Evolutionary conservation across 2,329 filamentous ascomycete genomes (phyloP).

Genomic region (Coniochaeta ligniaria): DNA sequence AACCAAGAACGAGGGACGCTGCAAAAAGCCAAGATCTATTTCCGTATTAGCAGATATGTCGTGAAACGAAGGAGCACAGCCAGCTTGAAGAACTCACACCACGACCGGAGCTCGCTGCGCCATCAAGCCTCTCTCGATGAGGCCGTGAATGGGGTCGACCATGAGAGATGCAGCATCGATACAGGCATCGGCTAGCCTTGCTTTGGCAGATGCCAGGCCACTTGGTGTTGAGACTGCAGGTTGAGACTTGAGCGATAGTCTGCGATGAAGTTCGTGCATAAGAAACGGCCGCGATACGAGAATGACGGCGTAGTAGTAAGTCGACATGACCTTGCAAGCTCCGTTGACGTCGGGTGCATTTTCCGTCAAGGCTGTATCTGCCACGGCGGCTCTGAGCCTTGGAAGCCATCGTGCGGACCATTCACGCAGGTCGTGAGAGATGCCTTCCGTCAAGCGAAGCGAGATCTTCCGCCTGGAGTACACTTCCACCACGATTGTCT

Average conservation of each 20-base stretch:
- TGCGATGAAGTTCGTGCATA: slow-evolving; percentile 45
- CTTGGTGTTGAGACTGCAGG: slow-evolving; percentile 7
- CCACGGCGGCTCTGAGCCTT: slow-evolving; percentile 31
- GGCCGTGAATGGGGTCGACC: slow-evolving; percentile 38
- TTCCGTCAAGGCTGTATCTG: slow-evolving; percentile 12
- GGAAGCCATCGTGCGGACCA: slow-evolving; percentile 44
- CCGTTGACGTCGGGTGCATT: slow-evolving; percentile 29
- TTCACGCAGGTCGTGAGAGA: slow-evolving; percentile 42
- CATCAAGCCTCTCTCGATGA: slow-evolving; percentile 33
- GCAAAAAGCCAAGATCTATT: slow-evolving; percentile 48
- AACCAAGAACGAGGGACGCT: slow-evolving; percentile 42
- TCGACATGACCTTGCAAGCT: slow-evolving; percentile 42
- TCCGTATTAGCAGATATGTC: background rate
- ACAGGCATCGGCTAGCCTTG: slow-evolving; percentile 45
- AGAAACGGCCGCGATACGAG: slow-evolving; percentile 47
- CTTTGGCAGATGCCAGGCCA: slow-evolving; percentile 31
- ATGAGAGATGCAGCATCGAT: slow-evolving; percentile 48
- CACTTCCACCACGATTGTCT: slow-evolving; percentile 42
- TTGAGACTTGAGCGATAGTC: slow-evolving; percentile 27
- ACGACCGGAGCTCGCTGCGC: slow-evolving; percentile 39
- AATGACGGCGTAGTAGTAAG: slow-evolving; percentile 53
- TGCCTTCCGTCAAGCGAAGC: slow-evolving; percentile 43
- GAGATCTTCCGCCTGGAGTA: slow-evolving; percentile 48
- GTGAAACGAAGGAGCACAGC: too few relatives aligned
- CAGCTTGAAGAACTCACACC: slow-evolving; percentile 32